Conservation (phyloP, 768 basidiomycete genomes). For the Mrakia frigida region DNA sequence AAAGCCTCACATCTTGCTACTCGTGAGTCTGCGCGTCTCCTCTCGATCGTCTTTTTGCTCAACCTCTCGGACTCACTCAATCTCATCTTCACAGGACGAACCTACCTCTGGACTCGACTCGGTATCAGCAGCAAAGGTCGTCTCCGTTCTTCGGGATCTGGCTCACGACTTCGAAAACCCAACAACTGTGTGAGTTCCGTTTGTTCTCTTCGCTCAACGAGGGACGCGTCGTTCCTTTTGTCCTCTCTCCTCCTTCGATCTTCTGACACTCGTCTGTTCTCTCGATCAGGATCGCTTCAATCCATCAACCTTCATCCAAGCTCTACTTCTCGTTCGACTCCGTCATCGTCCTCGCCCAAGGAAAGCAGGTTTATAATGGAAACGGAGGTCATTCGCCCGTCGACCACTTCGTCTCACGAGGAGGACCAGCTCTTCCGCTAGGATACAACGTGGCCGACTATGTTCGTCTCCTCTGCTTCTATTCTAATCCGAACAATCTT, state of each 20-base stretch:
- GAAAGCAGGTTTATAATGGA: slow-evolving; percentile 72
- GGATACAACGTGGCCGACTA: slow-evolving; percentile 93
- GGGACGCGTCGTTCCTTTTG: background rate
- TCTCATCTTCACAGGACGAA: slow-evolving; percentile 53
- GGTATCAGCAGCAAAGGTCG: slow-evolving; percentile 73
- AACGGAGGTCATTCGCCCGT: slow-evolving; percentile 66
- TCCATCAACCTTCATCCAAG: slow-evolving; percentile 82
- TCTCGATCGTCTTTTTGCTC: no score
- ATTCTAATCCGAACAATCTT: background rate
- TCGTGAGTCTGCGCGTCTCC: slow-evolving; percentile 39
- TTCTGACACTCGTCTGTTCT: no score
- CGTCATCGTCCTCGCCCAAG: slow-evolving; percentile 70
- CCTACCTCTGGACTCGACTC: slow-evolving; percentile 68
- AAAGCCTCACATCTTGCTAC: slow-evolving; percentile 72
- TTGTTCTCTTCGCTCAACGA: no score
- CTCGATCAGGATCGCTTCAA: slow-evolving; percentile 58
- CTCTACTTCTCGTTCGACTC: slow-evolving; percentile 80
- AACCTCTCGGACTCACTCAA: background rate
- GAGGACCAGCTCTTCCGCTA: slow-evolving; percentile 55
- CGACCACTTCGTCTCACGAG: slow-evolving; percentile 57
- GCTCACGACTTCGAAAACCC: slow-evolving; percentile 64
- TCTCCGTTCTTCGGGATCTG: slow-evolving; percentile 69
- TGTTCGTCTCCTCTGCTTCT: background rate
- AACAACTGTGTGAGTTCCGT: slow-evolving; percentile 56
- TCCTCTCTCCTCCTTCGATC: background rate